Evolutionary conservation across 768 basidiomycete genomes (phyloP), one percentile per base, ranked within the genome.

Genomic region (Floccularia luteovirens): DNA sequence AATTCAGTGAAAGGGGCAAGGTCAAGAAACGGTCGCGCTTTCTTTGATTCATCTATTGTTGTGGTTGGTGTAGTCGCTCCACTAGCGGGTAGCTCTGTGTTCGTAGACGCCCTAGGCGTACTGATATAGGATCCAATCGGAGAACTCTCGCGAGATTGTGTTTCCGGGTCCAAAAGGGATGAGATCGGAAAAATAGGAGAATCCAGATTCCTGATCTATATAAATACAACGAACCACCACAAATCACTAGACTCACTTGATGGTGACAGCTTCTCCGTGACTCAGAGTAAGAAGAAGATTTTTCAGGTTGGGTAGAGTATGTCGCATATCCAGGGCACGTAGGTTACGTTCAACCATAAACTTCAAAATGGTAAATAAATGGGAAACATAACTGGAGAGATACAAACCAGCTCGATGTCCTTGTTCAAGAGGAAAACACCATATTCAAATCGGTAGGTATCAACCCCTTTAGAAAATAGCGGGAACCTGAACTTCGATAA

Each of bases 351-450:
- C 89, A 41, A 76, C 70, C 92, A 93, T 94, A 38, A 96, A 75
- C 92, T 97, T 52, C 14, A 28, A 43, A 27, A 40, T 36, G 31
- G 31, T 49, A 35, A 44, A 33, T 14, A 44, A 42, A 21, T 33
- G 35, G 49, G 31, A 52, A 33, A 36, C 23, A 14, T 16, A 27
- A 34, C 32, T 38, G 32, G 21, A 30, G 31, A 19, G 19, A 47
- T 4, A 44, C 72, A 45, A 48, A 93, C 92, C 75, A 92, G 70
- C 64, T 99, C 94, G 48, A 99, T 92, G 60, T 99, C 74, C 61
- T 98, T 99, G 66, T 99, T 99, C 23, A 98, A 69, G 30, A 99
- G 62, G 59, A 92, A 98, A 3, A 98, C 94, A 3, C 82, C 96
- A 64, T 98, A 99, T 59, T 98, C 94, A 53, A 94, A 99, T 19